Base-by-base conservation (phyloP, 2,329 filamentous ascomycete genomes). In the Cryphonectria japonica region DNA sequence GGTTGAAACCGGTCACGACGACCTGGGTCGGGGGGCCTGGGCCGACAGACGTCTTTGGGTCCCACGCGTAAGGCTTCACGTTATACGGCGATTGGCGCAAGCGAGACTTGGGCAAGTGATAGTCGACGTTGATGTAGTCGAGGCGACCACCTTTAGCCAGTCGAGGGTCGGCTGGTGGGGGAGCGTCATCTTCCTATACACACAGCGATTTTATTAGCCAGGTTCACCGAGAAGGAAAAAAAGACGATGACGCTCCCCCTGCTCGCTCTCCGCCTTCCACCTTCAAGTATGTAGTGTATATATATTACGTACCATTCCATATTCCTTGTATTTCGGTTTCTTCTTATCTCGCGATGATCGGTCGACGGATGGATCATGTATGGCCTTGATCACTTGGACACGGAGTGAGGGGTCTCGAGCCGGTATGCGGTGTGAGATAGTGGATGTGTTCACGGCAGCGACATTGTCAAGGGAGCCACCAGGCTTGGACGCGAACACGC, bases 1-100 rank as follows among this genome's bases (percentile, higher is more conserved):
- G 95, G 80, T 98, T 96, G 79, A 98, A 98, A n/a, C 94, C 94
- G n/a, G 91, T 95, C 29, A 98, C 94, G 4, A 98, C 91, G 65
- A 99, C 90, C 79, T 97, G 94, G 2, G 92, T 94, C 1, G 96
- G 93, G 19, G 95, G 95, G 0, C 94, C 94, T 34, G 94, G 93
- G 0, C 95, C 95, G 76, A 97, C 89, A 2, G 95, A 97, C 5
- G 93, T 94, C 76, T 89, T 90, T 6, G 90, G 83, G 79, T 98
- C 95, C 81, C 94, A 96, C 37, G 88, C 82, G 80, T 97, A 98
- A 32, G 92, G 91, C 78, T 90, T 93, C 67, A 97, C 83, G 72
- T 92, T 91, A 81, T 97, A 97, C 0, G 92, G 92, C 39, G 92
- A 88, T 76, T 87, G 88, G 78, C 88, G 92, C 78, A 91, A 83